phyloP scores from a whole-genome alignment of 2,329 filamentous ascomycete genomes.

The Diplocarpon rosae region DNA sequence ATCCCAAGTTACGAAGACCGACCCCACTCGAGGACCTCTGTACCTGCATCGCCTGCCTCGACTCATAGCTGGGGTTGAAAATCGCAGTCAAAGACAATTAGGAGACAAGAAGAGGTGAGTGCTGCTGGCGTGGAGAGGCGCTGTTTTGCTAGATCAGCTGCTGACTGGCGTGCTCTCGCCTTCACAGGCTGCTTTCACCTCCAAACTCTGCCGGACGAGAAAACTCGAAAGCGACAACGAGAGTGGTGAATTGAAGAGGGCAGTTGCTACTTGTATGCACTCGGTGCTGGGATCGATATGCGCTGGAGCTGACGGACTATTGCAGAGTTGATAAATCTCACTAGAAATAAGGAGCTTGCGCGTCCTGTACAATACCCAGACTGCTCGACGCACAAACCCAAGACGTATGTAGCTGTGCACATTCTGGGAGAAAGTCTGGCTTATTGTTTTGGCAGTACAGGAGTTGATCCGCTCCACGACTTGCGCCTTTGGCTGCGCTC shows the following conservation, averaged over 20 bases:
- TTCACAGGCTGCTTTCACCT: constrained; percentile 2
- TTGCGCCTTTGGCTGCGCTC: constrained; percentile 2
- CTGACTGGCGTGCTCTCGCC: constrained; percentile 1
- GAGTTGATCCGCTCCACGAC: not conserved
- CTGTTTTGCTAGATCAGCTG: not conserved
- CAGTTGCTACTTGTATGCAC: not conserved
- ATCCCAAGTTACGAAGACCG: not conserved
- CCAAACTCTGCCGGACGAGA: constrained; percentile 1
- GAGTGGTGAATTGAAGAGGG: constrained; percentile 1
- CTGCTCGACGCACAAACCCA: not conserved
- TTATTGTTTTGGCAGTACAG: not conserved
- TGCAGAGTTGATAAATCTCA: not conserved
- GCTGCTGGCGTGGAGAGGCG: not conserved
- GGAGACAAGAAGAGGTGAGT: not conserved
- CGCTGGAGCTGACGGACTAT: not conserved
- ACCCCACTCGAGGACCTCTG: constrained; percentile 2
- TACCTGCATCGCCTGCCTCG: constrained; percentile 5
- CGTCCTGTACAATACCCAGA: not conserved
- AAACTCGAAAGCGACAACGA: not conserved
- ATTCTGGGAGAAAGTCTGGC: not conserved
- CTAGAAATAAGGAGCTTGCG: not conserved
- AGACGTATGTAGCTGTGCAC: not conserved
- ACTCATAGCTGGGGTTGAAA: not conserved
- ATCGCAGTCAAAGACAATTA: not conserved
- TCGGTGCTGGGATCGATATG: not conserved